phyloP scores from a whole-genome alignment of 164 flowering plant genomes.

The Sextonia rubra region DNA sequence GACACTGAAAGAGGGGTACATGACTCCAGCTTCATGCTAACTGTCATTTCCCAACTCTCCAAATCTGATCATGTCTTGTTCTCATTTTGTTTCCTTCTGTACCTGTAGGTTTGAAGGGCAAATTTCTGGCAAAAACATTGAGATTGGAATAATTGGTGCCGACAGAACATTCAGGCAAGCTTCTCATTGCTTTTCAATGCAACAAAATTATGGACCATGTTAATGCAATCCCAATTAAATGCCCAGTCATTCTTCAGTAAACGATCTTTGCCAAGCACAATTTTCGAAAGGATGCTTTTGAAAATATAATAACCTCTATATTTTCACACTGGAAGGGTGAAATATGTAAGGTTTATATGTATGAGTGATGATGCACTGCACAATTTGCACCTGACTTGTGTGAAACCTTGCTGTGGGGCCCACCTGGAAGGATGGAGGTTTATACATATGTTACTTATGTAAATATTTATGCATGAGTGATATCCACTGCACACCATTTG shows the following conservation, averaged over 20 bases:
- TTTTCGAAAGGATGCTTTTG: neutral
- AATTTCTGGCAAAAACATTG: slow-evolving; percentile 89
- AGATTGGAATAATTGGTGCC: slow-evolving; percentile 83
- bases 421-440: no score
- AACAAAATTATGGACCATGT: neutral
- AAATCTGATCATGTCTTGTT: neutral
- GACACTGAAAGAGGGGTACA: slow-evolving; percentile 96
- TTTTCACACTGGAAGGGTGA: no score
- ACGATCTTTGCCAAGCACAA: neutral
- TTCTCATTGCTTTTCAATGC: neutral
- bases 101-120: slow-evolving; percentile 87
- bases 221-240: neutral
- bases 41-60: neutral
- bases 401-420: no score
- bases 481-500: no score
- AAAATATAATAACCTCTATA: no score
- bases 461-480: no score
- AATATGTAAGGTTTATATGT: no score
- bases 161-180: slow-evolving; percentile 75
- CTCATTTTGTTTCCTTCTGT: neutral
- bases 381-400: no score
- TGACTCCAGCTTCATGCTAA: neutral
- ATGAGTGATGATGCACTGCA: no score
- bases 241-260: neutral
- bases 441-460: no score